Evolutionary conservation across 2,329 filamentous ascomycete genomes (phyloP).

Genomic region (Myotisia sp.): DNA sequence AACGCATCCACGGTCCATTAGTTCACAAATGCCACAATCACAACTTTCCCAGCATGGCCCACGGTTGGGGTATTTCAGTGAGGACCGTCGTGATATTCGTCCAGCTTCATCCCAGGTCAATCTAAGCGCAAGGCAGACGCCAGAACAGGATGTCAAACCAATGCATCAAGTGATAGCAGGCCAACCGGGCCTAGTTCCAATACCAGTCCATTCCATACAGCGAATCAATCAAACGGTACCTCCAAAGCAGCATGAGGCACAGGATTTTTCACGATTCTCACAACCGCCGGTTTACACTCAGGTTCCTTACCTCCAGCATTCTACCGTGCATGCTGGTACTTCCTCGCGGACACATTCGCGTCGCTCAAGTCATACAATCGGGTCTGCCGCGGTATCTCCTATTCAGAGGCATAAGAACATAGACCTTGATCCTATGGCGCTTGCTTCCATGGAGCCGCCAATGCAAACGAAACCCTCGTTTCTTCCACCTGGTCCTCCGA

Average conservation of each 20-base stretch:
- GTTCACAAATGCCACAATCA: conserved; percentile 19
- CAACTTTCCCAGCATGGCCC: conserved; percentile 27
- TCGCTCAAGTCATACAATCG: conserved; percentile 10
- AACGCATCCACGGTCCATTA: conserved; percentile 18
- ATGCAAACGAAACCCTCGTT: conserved; percentile 5
- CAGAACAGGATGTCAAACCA: conserved; percentile 8
- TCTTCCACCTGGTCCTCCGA: conserved; percentile 2
- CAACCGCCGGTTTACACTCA: conserved; percentile 15
- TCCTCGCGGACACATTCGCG: conserved; percentile 10
- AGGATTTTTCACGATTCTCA: conserved; percentile 7
- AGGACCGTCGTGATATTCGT: conserved; percentile 24
- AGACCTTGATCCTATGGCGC: conserved; percentile 4
- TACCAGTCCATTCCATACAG: conserved; percentile 3
- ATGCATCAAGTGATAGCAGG: conserved; percentile 2
- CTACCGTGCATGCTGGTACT: conserved; percentile 3
- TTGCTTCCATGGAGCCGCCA: conserved; percentile 3
- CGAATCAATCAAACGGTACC: conserved; percentile 2
- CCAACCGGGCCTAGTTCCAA: conserved; percentile 1
- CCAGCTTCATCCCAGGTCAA: conserved; percentile 8
- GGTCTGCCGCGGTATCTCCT: conserved; percentile 10
- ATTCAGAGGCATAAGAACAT: conserved; percentile 8
- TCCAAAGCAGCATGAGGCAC: conserved; percentile 5
- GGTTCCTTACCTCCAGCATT: conserved; percentile 19
- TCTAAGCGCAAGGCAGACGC: conserved; percentile 3
- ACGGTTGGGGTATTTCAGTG: conserved; percentile 31